Conservation (phyloP, 345 rosid genomes). For the Lepidium africanum region DNA sequence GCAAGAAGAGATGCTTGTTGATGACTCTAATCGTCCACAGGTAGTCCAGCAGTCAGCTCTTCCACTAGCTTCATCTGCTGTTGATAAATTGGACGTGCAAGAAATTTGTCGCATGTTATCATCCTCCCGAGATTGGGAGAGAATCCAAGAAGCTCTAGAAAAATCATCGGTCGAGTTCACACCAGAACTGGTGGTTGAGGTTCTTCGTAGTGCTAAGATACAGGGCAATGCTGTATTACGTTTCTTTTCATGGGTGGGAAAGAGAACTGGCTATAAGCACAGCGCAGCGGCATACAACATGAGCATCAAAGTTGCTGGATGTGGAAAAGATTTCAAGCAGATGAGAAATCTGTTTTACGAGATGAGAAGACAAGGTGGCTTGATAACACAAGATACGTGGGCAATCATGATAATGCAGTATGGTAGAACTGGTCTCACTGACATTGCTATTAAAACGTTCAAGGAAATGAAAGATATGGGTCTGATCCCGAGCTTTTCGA, state of each 20-base stretch:
- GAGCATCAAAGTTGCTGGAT: conserved; percentile 78
- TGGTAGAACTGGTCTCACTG: conserved; percentile 73
- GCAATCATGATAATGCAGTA: conserved; percentile 84
- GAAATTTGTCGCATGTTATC: conserved; percentile 44
- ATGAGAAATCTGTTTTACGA: conserved; percentile 73
- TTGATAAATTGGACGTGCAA: conserved; percentile 34
- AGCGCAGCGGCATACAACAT: conserved; percentile 73
- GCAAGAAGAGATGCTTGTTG: conserved; percentile 11
- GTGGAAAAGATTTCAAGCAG: conserved; percentile 71
- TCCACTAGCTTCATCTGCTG: conserved; percentile 23
- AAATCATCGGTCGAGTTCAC: conserved; percentile 44
- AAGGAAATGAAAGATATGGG: conserved; percentile 59
- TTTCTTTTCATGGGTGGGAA: conserved; percentile 73
- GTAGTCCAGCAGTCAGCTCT: conserved; percentile 9
- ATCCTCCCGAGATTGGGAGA: conserved; percentile 33
- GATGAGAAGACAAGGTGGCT: conserved; percentile 63
- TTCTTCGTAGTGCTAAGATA: conserved; percentile 31
- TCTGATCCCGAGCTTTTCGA: conserved; percentile 40
- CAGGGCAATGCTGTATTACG: conserved; percentile 53
- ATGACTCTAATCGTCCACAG: conserved; percentile 15
- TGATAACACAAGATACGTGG: conserved; percentile 67
- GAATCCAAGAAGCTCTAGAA: conserved; percentile 44
- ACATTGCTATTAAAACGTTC: conserved; percentile 57
- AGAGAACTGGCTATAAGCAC: conserved; percentile 53
- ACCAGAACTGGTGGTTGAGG: conserved; percentile 56